Percentiles rank a stretch among this genome's conserved stretches.
These are phyloP conservation scores for Beauveria rudraprayagi DNA, from an alignment of 2,329 filamentous ascomycete genomes.

Conservation along the genomic window DNA sequence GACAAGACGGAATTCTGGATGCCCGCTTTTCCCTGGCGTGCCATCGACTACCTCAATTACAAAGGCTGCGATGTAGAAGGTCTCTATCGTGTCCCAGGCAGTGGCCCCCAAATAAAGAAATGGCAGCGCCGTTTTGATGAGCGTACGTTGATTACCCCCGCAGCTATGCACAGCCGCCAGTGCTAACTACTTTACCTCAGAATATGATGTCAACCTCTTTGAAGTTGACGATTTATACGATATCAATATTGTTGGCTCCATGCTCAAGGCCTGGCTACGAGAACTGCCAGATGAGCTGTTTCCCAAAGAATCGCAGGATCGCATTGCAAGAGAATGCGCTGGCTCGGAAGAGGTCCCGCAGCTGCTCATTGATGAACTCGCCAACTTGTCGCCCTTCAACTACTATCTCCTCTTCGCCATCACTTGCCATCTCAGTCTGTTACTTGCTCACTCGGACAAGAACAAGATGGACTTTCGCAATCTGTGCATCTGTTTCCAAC, in stretches of 20 bases:
- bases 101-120: constrained; percentile 81
- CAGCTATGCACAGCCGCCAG: not conserved
- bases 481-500: constrained; percentile 93
- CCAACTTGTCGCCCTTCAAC: constrained; percentile 90
- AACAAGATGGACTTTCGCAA: constrained; percentile 99
- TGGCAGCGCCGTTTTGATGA: constrained; percentile 90
- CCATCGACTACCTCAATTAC: constrained; percentile 93
- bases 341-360: constrained; percentile 76
- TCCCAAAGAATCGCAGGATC: constrained; percentile 73
- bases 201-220: constrained; percentile 84
- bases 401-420: constrained; percentile 97
- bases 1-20: constrained; percentile 99
- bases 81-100: constrained; percentile 85
- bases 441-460: constrained; percentile 85
- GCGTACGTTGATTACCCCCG: constrained; percentile 39
- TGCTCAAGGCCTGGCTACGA: constrained; percentile 93
- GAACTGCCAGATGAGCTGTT: constrained; percentile 93
- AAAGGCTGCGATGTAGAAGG: constrained; percentile 92
- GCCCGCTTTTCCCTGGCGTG: constrained; percentile 90
- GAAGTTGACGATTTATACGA: constrained; percentile 83
- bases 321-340: constrained; percentile 70
- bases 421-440: constrained; percentile 86
- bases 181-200: constrained; percentile 31
- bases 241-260: constrained; percentile 91
- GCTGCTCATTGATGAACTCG: constrained; percentile 81